Percentiles rank a stretch among this genome's conserved stretches.
Evolutionary conservation across 2,329 filamentous ascomycete genomes (phyloP).

Genomic region (Epichloe festucae): DNA sequence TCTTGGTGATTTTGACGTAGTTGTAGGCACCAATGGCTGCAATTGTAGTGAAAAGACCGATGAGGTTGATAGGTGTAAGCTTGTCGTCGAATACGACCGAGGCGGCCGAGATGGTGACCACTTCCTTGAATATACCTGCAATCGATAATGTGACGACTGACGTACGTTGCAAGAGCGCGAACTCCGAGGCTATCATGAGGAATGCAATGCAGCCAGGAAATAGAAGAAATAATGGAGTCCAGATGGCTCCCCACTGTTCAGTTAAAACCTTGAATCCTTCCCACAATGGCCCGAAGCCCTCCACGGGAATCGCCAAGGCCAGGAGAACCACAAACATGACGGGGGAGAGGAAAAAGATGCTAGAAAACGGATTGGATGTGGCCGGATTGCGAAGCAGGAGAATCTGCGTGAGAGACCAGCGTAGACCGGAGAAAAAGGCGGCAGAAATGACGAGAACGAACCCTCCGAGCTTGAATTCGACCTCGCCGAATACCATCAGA

Average conservation of each 20-base stretch:
- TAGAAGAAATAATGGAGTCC: conserved; percentile 61
- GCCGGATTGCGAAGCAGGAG: conserved; percentile 86
- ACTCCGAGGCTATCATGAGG: conserved; percentile 92
- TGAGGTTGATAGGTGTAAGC: conserved; percentile 75
- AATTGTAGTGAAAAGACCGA: conserved; percentile 80
- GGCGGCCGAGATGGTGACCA: conserved; percentile 85
- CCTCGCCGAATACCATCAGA: conserved; percentile 96
- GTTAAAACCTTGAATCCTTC: conserved; percentile 52
- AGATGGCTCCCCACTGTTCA: conserved; percentile 51
- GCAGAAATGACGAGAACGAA: conserved; percentile 89
- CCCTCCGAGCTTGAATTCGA: conserved; percentile 73
- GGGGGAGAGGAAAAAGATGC: conserved; percentile 89
- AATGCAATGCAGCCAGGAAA: conserved; percentile 90
- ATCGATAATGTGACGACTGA: conserved; percentile 94
- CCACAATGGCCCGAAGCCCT: conserved; percentile 58
- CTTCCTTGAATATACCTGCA: conserved; percentile 97
- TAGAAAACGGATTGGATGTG: conserved; percentile 91
- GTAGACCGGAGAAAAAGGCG: conserved; percentile 89
- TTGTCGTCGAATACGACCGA: conserved; percentile 79
- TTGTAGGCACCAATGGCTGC: conserved; percentile 82
- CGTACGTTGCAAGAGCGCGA: conserved; percentile 85
- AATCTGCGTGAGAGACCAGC: conserved; percentile 97
- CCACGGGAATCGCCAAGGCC: conserved; percentile 69
- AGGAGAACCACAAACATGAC: conserved; percentile 86
- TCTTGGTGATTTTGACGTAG: conserved; percentile 82